These are phyloP conservation scores for Aureobasidium sp. DNA, from an alignment of 2,329 filamentous ascomycete species.

Conservation along the genomic window DNA sequence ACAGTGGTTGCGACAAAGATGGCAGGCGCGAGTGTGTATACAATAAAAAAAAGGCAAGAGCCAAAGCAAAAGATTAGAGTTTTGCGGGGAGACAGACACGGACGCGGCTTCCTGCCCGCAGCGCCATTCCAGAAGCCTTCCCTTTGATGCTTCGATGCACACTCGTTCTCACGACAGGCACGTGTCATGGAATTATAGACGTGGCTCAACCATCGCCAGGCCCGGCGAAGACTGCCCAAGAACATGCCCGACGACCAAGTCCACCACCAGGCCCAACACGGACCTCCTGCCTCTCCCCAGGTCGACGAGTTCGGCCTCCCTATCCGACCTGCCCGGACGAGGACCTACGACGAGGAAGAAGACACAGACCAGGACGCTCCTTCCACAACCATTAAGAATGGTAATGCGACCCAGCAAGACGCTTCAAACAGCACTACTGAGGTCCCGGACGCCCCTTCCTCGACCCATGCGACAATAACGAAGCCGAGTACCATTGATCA, in stretches of 20 bases:
- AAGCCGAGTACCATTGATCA: background rate
- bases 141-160: background rate
- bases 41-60: background rate
- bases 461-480: background rate
- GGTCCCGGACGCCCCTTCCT: background rate
- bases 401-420: background rate
- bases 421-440: background rate
- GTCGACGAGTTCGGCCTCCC: constrained; percentile 34
- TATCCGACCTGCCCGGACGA: constrained; percentile 26
- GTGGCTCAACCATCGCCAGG: background rate
- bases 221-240: background rate
- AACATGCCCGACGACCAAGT: background rate
- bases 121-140: background rate
- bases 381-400: background rate
- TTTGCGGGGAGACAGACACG: background rate
- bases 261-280: background rate
- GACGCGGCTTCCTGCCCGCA: background rate
- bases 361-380: constrained; percentile 14
- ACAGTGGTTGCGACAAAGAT: background rate
- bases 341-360: constrained; percentile 23
- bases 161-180: background rate
- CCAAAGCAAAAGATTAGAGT: constrained; percentile 7
- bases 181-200: constrained; percentile 6
- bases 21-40: background rate
- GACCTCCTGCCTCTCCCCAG: background rate